A percentile compares a stretch with the other conserved stretches of the same genome.
These are phyloP conservation scores for Primulina huaijiensis DNA, from an alignment of 257 asterid species.

Conservation along the genomic window DNA sequence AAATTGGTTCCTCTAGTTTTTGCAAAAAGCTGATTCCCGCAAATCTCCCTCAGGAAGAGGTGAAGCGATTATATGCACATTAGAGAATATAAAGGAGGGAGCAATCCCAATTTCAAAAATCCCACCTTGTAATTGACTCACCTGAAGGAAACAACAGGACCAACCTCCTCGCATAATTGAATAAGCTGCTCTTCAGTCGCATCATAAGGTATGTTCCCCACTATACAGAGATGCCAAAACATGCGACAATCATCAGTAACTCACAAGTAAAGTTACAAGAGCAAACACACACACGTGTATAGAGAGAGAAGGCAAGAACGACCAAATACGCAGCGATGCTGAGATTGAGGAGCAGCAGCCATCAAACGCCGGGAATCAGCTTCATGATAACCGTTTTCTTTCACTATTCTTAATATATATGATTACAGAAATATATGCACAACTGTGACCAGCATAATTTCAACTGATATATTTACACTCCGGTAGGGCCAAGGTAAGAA, in stretches of 20 bases:
- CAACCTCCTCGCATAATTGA: conserved; percentile 94
- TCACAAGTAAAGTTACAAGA: not conserved
- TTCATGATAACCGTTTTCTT: conserved; percentile 32
- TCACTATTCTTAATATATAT: not conserved
- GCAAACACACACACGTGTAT: not conserved
- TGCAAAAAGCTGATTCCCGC: not conserved
- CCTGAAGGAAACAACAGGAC: conserved; percentile 98
- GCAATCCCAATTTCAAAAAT: not conserved
- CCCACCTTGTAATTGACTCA: conserved; percentile 27
- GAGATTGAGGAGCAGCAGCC: conserved; percentile 59
- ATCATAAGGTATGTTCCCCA: conserved; percentile 98
- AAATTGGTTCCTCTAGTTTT: not conserved
- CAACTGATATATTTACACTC: too few relatives aligned
- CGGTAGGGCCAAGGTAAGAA: too few relatives aligned
- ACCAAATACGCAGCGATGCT: conserved; percentile 94
- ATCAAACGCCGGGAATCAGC: conserved; percentile 26
- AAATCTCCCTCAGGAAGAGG: not conserved
- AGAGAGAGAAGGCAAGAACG: conserved; percentile 24
- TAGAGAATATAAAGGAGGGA: not conserved
- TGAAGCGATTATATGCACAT: not conserved
- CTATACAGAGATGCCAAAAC: conserved; percentile 33
- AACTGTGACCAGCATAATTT: too few relatives aligned
- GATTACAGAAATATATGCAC: too few relatives aligned
- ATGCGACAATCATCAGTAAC: not conserved
- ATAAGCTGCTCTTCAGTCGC: conserved; percentile 92